These are phyloP conservation scores for Starmera dryadoides DNA, from an alignment of 805 yeast genomes.

Conservation along the genomic window DNA sequence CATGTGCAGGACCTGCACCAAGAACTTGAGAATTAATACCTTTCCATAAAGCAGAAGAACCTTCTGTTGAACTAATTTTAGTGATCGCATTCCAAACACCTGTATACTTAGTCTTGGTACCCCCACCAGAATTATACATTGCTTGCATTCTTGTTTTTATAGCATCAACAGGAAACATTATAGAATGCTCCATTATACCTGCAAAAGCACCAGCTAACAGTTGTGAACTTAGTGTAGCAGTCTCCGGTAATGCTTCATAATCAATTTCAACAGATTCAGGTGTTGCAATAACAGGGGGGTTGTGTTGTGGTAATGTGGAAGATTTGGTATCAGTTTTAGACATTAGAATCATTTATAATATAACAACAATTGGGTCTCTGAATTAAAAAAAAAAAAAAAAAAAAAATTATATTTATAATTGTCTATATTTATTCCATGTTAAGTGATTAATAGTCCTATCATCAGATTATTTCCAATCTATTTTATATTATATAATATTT, in stretches of 20 bases:
- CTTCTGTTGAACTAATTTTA: constrained; percentile 78
- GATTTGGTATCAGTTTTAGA: not conserved
- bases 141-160: constrained; percentile 90
- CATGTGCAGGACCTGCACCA: constrained; percentile 99
- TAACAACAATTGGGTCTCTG: too few relatives aligned
- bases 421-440: too few relatives aligned
- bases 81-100: constrained; percentile 63
- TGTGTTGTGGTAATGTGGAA: not conserved
- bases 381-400: too few relatives aligned
- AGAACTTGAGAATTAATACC: constrained; percentile 87
- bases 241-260: constrained; percentile 86
- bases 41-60: constrained; percentile 83
- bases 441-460: too few relatives aligned
- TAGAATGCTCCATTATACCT: constrained; percentile 96
- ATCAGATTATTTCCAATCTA: too few relatives aligned
- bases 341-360: constrained; percentile 2
- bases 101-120: constrained; percentile 15
- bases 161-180: constrained; percentile 94
- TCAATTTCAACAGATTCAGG: constrained; percentile 45
- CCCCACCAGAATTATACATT: too few relatives aligned
- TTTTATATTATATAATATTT: too few relatives aligned
- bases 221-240: constrained; percentile 77
- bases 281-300: constrained; percentile 1
- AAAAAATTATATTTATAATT: too few relatives aligned
- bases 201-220: constrained; percentile 94